phyloP scores from a whole-genome alignment of 2,329 filamentous ascomycete species.

The Epichloe uncinata region DNA sequence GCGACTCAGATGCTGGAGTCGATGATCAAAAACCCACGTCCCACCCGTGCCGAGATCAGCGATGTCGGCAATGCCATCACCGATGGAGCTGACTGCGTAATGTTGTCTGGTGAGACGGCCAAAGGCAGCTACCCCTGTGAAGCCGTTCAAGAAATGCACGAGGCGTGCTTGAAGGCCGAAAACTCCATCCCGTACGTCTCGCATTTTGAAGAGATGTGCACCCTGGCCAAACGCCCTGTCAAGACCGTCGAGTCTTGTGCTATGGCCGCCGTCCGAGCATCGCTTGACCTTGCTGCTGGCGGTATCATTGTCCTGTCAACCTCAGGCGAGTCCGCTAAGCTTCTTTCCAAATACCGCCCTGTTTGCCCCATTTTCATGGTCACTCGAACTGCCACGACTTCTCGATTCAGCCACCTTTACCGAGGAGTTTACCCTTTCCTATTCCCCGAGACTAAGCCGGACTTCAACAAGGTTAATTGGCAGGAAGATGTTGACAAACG shows the following conservation, averaged over 20 bases:
- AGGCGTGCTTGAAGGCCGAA: slow-evolving; percentile 92
- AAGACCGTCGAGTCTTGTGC: slow-evolving; percentile 85
- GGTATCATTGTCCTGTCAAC: slow-evolving; percentile 95
- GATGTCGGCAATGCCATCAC: slow-evolving; percentile 97
- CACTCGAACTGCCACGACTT: slow-evolving; percentile 70
- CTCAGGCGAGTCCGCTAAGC: slow-evolving; percentile 84
- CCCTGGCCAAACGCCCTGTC: slow-evolving; percentile 69
- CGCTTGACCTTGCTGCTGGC: slow-evolving; percentile 89
- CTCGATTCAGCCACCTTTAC: slow-evolving; percentile 88
- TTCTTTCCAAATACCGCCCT: slow-evolving; percentile 95
- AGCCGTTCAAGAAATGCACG: slow-evolving; percentile 95
- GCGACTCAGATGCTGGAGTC: slow-evolving; percentile 99
- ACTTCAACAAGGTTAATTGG: slow-evolving; percentile 89
- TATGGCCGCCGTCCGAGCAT: slow-evolving; percentile 92
- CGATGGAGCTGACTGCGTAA: slow-evolving; percentile 97
- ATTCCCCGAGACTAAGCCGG: slow-evolving; percentile 85
- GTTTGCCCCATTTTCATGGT: slow-evolving; percentile 99
- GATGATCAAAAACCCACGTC: slow-evolving; percentile 99
- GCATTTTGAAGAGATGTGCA: slow-evolving; percentile 90
- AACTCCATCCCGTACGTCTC: slow-evolving; percentile 95
- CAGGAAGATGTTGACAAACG: slow-evolving; percentile 97
- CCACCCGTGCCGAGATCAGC: slow-evolving; percentile 94
- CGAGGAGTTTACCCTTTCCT: slow-evolving; percentile 96
- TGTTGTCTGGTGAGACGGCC: slow-evolving; percentile 98
- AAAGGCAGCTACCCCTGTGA: slow-evolving; percentile 92